phyloP scores from a whole-genome alignment of 257 asterid genomes.

The Primulina eburnea region DNA sequence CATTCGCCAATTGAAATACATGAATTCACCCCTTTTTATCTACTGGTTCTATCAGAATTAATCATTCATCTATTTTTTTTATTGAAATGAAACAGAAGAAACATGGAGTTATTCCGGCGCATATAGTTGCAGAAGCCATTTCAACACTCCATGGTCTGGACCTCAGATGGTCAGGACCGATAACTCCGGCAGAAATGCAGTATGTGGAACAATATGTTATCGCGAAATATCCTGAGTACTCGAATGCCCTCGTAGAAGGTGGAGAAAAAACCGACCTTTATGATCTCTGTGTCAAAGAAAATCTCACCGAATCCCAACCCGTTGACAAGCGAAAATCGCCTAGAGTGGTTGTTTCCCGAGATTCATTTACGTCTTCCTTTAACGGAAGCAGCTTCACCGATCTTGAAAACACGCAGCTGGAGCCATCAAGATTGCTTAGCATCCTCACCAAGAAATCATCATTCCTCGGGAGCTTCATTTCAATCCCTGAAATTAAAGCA shows the following conservation, averaged over 20 bases:
- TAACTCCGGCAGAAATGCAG: conserved; percentile 78
- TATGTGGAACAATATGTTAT: conserved; percentile 74
- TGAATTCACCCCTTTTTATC: too few relatives aligned
- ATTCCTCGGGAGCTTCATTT: conserved; percentile 60
- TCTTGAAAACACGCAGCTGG: conserved; percentile 63
- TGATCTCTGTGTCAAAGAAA: conserved; percentile 56
- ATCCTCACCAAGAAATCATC: conserved; percentile 65
- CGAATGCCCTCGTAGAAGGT: conserved; percentile 70
- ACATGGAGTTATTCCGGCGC: conserved; percentile 70
- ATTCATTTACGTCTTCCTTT: conserved; percentile 35
- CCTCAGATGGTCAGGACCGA: conserved; percentile 92
- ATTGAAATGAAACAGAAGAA: conserved; percentile 45
- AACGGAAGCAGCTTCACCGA: conserved; percentile 42
- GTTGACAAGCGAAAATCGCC: conserved; percentile 55
- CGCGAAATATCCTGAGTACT: conserved; percentile 80
- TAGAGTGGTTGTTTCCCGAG: conserved; percentile 32
- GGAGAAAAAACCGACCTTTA: conserved; percentile 70
- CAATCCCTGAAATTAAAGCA: conserved; percentile 87
- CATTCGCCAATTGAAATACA: not conserved
- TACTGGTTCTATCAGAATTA: too few relatives aligned
- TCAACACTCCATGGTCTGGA: conserved; percentile 83
- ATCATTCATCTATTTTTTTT: not conserved
- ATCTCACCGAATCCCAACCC: conserved; percentile 37
- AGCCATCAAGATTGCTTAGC: conserved; percentile 69
- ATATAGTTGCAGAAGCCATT: conserved; percentile 83